Conservation (phyloP, 2,329 filamentous ascomycete genomes). For the Colletotrichum paranaense region DNA sequence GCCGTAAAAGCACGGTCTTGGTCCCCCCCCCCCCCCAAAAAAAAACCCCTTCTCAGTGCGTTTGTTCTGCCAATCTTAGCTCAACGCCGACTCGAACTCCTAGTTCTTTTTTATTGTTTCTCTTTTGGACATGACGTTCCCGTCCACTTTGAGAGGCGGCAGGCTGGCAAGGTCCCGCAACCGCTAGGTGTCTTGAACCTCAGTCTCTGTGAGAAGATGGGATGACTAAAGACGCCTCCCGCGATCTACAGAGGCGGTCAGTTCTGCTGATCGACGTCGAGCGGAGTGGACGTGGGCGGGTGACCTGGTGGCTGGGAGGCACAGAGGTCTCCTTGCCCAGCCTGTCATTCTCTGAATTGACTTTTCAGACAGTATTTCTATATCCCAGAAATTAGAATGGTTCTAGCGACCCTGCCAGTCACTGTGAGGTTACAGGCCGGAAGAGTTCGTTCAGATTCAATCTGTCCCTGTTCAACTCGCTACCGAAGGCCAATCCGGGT, state of each 20-base stretch:
- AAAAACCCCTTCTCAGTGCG: background rate
- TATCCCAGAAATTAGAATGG: background rate
- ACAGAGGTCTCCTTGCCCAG: background rate
- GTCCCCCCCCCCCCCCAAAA: background rate
- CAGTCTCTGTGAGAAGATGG: background rate
- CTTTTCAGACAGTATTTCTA: conserved; percentile 1
- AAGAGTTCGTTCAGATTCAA: background rate
- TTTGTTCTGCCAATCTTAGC: background rate
- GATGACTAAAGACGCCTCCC: background rate
- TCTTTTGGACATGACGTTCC: background rate
- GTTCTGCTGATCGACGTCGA: conserved; percentile 9
- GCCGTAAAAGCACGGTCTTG: background rate
- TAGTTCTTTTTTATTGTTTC: too few relatives aligned
- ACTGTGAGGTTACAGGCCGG: background rate
- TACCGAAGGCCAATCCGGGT: background rate
- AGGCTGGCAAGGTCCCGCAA: too few relatives aligned
- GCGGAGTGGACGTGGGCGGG: background rate
- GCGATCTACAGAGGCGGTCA: conserved; percentile 21
- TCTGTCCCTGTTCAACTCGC: background rate
- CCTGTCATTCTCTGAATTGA: conserved; percentile 15
- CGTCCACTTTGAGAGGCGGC: background rate
- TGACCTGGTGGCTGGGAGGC: background rate
- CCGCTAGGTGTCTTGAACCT: background rate
- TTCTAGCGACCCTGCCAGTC: background rate
- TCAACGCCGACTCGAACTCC: background rate